Conservation (phyloP, 306 rosid genomes). For the Abrus precatorius region DNA sequence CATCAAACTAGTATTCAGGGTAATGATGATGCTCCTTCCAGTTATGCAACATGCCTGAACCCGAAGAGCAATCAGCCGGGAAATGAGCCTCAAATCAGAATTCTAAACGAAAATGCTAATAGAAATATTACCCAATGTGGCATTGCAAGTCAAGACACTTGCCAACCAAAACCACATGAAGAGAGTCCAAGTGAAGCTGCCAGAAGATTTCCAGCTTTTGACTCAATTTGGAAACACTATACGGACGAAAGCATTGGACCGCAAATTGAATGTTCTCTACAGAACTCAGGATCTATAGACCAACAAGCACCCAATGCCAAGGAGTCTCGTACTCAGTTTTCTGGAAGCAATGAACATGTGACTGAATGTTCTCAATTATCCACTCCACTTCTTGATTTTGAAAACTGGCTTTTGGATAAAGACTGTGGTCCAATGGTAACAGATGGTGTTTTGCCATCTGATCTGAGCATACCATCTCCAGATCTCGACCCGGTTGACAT, state of each 20-base stretch:
- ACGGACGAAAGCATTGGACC: conserved; percentile 51
- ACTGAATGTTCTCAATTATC: conserved; percentile 15
- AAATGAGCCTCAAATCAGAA: conserved; percentile 45
- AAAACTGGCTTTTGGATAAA: conserved; percentile 57
- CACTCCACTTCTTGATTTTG: conserved; percentile 40
- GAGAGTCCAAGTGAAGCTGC: conserved; percentile 39
- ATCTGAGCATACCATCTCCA: conserved; percentile 54
- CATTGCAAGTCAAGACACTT: conserved; percentile 44
- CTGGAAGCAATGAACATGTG: conserved; percentile 23
- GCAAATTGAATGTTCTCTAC: conserved; percentile 44
- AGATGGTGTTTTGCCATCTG: conserved; percentile 54
- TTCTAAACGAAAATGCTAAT: conserved; percentile 32
- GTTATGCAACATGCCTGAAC: conserved; percentile 43
- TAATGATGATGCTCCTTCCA: conserved; percentile 33
- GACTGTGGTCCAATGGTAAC: conserved; percentile 41
- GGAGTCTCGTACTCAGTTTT: conserved; percentile 44
- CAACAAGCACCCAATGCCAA: conserved; percentile 46
- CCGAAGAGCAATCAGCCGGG: conserved; percentile 39
- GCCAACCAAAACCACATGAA: conserved; percentile 40
- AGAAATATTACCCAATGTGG: conserved; percentile 22
- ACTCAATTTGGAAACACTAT: conserved; percentile 51
- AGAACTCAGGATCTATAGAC: conserved; percentile 39
- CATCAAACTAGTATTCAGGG: conserved; percentile 50
- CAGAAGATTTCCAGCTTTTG: conserved; percentile 36
- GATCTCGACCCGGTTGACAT: conserved; percentile 53